Conservation (phyloP, 441 rosid genomes). For the Eutrema salsugineum region DNA sequence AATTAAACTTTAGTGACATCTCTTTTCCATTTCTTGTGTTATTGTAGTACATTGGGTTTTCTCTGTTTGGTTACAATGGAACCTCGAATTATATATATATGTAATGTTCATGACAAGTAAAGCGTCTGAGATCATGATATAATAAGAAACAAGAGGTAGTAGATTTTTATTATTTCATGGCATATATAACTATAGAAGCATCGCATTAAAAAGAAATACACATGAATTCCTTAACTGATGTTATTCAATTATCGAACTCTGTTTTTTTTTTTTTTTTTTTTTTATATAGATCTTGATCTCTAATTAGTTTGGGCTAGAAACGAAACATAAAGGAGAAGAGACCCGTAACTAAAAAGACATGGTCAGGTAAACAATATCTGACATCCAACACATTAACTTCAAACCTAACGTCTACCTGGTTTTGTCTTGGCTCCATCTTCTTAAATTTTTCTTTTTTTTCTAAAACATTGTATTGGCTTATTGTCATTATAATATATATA, state of each 20-base stretch:
- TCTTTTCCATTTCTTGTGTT: not conserved
- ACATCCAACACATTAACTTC: constrained; percentile 36
- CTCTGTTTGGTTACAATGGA: not conserved
- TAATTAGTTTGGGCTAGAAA: constrained; percentile 18
- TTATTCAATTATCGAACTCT: not conserved
- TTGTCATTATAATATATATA: constrained; percentile 1
- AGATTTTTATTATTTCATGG: not conserved
- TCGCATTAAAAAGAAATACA: not conserved
- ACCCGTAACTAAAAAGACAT: constrained; percentile 29
- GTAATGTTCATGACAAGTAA: not conserved
- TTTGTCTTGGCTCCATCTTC: constrained; percentile 32
- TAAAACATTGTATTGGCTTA: not conserved
- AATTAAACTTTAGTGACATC: not conserved
- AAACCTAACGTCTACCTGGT: constrained; percentile 46
- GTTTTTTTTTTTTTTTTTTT: not conserved
- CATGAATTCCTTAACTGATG: not conserved
- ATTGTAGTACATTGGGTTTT: not conserved
- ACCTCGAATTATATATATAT: not conserved
- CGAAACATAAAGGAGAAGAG: constrained; percentile 15
- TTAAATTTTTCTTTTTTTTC: constrained; percentile 18
- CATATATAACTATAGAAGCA: not conserved
- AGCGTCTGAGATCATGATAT: not conserved
- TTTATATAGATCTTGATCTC: not conserved
- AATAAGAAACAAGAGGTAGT: not conserved
- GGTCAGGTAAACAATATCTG: constrained; percentile 32